A percentile compares a stretch with the other conserved stretches of the same genome.
These are phyloP conservation scores for Cladorrhinum sp. DNA, from an alignment of 2,329 filamentous ascomycete species.

Conservation along the genomic window DNA sequence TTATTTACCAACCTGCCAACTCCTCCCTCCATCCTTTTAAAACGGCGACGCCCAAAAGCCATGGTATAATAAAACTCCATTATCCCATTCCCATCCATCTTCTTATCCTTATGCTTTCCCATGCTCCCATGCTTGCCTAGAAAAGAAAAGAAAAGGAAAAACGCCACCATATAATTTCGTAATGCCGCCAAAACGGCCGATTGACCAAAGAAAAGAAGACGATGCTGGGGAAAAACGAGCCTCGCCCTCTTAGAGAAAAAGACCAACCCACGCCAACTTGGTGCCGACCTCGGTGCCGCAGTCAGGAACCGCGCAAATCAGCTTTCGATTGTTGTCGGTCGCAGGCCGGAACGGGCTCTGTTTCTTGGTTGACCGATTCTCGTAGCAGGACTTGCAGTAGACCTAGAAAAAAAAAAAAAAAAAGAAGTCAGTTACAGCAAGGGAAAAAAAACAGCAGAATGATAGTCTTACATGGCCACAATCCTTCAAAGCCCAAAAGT, in stretches of 20 bases:
- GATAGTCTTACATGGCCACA: constrained; percentile 79
- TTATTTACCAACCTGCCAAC: no score
- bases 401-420: constrained; percentile 45
- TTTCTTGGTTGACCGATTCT: constrained; percentile 46
- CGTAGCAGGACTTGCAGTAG: constrained; percentile 61
- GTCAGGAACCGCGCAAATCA: constrained; percentile 55
- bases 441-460: not conserved
- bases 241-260: constrained; percentile 50
- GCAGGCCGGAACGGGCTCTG: constrained; percentile 38
- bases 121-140: not conserved
- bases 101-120: no score
- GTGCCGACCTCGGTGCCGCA: constrained; percentile 52
- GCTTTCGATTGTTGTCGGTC: constrained; percentile 34
- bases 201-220: not conserved
- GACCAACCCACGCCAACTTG: constrained; percentile 60
- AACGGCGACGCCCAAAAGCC: not conserved
- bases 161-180: not conserved
- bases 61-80: not conserved
- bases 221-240: not conserved
- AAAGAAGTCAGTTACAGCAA: not conserved
- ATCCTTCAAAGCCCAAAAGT: constrained; percentile 87
- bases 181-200: not conserved
- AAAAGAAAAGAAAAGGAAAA: not conserved
- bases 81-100: no score
- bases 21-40: not conserved